phyloP scores from a whole-genome alignment of 345 rosid genomes.

The Populus pruinosa region DNA sequence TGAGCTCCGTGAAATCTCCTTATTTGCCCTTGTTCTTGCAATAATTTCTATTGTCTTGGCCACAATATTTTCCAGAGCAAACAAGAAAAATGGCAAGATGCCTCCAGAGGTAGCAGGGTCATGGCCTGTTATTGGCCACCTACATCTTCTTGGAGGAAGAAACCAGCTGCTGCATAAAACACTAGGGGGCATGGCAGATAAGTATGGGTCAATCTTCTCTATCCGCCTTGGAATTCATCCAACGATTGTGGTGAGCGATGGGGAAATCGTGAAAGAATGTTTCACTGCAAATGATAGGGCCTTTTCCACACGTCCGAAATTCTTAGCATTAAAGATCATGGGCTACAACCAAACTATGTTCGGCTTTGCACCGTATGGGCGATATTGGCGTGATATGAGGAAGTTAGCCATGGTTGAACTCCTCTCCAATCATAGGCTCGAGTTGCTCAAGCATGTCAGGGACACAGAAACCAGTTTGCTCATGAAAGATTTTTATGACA shows the following conservation, averaged over 20 bases:
- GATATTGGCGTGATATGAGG: conserved; percentile 1
- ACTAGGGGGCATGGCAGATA: not conserved
- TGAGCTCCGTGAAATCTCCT: no score
- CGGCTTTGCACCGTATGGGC: not conserved
- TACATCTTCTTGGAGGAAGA: not conserved
- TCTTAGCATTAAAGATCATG: not conserved
- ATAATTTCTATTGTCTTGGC: no score
- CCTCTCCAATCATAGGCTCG: not conserved
- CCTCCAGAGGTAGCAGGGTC: not conserved
- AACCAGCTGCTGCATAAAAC: not conserved
- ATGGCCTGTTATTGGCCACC: not conserved
- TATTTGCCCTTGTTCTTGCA: no score
- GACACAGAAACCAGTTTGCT: not conserved
- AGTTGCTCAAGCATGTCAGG: not conserved
- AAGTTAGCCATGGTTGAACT: not conserved
- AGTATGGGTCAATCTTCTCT: not conserved
- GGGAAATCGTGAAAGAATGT: not conserved
- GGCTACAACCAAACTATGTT: not conserved
- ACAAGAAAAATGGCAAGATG: not conserved
- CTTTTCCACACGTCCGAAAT: not conserved
- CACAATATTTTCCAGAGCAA: no score
- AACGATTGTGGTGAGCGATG: not conserved
- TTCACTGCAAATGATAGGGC: conserved; percentile 1
- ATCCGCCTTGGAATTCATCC: not conserved
- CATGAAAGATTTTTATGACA: not conserved